phyloP scores from a whole-genome alignment of 345 rosid genomes.

The Heritiera fomes region DNA sequence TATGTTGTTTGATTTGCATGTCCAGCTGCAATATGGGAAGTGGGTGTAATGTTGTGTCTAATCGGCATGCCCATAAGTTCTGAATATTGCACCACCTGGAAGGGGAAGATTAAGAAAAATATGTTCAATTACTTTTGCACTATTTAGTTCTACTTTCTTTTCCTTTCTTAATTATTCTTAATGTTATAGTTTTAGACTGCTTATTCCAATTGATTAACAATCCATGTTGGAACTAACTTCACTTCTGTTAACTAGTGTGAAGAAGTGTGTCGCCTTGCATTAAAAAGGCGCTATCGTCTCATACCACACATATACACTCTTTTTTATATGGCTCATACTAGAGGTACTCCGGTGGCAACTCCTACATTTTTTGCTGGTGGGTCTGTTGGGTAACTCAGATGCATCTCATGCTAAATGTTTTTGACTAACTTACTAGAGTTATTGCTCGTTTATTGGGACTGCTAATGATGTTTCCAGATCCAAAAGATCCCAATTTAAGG shows the following conservation, averaged over 20 bases:
- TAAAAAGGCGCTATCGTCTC: slow-evolving; percentile 85
- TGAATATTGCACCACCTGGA: not conserved
- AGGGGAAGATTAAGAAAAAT: not conserved
- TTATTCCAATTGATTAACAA: not conserved
- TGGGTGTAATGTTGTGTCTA: not conserved
- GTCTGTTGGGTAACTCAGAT: slow-evolving; percentile 19
- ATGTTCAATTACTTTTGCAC: not conserved
- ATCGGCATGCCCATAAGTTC: not conserved
- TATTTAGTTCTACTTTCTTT: slow-evolving; percentile 12
- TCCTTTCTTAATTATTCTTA: not conserved
- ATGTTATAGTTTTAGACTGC: not conserved
- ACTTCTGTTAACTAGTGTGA: slow-evolving; percentile 59
- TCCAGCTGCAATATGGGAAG: not conserved
- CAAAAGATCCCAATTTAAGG: slow-evolving; percentile 70
- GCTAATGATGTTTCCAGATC: slow-evolving; percentile 45
- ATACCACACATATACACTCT: slow-evolving; percentile 84
- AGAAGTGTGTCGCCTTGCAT: slow-evolving; percentile 85
- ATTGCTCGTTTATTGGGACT: not conserved
- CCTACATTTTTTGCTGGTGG: slow-evolving; percentile 86
- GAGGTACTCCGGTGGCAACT: slow-evolving; percentile 73
- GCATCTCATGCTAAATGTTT: not conserved
- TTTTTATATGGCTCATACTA: slow-evolving; percentile 78
- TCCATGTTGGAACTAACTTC: slow-evolving; percentile 14
- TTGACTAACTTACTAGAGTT: not conserved
- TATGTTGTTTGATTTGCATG: not conserved